Evolutionary conservation across 257 asterid species (phyloP), one percentile per base, ranked within the genome.

Genomic region (Solanum chmielewskii): DNA sequence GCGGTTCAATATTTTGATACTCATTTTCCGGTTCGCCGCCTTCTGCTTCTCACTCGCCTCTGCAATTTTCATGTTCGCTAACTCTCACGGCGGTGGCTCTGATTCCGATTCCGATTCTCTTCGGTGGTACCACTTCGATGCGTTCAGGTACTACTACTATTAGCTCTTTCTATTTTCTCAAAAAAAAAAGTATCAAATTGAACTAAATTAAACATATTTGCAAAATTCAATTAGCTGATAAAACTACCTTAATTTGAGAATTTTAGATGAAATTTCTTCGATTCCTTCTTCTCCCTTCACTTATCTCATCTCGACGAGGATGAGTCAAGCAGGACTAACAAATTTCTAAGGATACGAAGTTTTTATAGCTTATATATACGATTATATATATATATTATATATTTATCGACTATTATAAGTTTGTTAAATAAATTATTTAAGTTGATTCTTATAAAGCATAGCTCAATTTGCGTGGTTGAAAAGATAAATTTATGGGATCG

Each of bases 11-110:
- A 29, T 86, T 25, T 41, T 92, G 78, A 89, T 90, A 42, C 86
- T 90, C 37, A 69, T 90, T 3, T 86, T 89, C 88, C 93, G 94
- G 52, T 89, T 89, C 74, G 88, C 90, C 6, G 68, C 94, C 25
- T 89, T 92, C 16, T 92, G 94, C 91, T 92, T 89, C 91, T 83
- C 93, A 45, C 87, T 92, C 11, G 93, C 94, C 41, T 89, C 94
- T 47, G 92, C 94, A 21, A 82, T 92, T 83, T 92, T 92, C 56
- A 92, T 90, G 94, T 87, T 88, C 18, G 21, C 92, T 16, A 90
- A 89, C 23, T 88, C 90, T 56, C 90, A 85, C 14, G 93, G 87
- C 44, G 93, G 4, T 52, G 62, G 84, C 47, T 77, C 87, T 12
- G 69, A 11, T 29, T 78, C 64, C 27, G 93, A 74, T 42, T 64